Conservation (phyloP, 345 rosid genomes). For the Gynandropsis gynandra region DNA sequence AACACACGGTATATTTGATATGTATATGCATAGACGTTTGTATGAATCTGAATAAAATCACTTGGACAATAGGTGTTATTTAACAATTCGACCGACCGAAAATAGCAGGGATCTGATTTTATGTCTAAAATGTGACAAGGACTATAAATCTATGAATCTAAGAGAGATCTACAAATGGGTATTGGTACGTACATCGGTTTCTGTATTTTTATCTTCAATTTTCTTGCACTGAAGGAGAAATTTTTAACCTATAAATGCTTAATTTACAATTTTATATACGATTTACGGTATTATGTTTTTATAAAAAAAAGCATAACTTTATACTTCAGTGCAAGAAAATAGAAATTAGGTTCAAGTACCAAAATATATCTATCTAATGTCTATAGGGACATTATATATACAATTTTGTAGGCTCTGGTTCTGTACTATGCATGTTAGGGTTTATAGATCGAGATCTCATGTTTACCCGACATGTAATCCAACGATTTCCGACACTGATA, state of each 20-base stretch:
- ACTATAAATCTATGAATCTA: constrained; percentile 29
- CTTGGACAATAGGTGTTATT: too few relatives aligned
- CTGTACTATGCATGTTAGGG: too few relatives aligned
- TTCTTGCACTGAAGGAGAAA: constrained; percentile 9
- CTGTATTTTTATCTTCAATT: neutral
- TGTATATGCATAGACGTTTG: neutral
- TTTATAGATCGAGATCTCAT: too few relatives aligned
- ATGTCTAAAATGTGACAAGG: constrained; percentile 31
- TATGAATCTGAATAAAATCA: too few relatives aligned
- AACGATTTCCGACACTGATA: too few relatives aligned
- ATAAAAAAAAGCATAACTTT: neutral
- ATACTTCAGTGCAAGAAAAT: neutral
- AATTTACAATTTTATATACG: neutral
- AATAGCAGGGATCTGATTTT: constrained; percentile 4
- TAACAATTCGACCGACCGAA: neutral
- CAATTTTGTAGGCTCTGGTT: too few relatives aligned
- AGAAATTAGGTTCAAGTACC: neutral
- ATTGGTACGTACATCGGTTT: neutral
- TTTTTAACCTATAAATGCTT: constrained; percentile 46
- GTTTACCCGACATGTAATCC: too few relatives aligned
- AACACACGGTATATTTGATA: neutral
- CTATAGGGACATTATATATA: too few relatives aligned
- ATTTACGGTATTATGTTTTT: neutral
- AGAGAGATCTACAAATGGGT: constrained; percentile 49
- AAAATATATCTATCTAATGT: neutral